These are phyloP conservation scores for Pyrus hybrid DNA, from an alignment of 331 rosid species.

Conservation along the genomic window DNA sequence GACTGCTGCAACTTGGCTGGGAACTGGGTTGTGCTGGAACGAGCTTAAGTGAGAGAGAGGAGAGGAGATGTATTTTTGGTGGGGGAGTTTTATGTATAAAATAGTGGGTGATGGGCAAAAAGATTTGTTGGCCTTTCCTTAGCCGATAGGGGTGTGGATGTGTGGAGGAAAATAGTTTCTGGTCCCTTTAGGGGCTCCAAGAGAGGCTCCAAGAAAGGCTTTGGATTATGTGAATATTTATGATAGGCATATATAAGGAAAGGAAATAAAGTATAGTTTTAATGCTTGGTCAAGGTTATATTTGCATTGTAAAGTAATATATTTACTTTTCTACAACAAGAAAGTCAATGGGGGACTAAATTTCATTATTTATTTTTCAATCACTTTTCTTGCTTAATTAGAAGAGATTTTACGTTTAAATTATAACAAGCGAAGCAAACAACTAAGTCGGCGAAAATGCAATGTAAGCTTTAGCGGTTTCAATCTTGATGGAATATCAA, in stretches of 20 bases:
- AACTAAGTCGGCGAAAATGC: fast-evolving
- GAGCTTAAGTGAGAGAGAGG: background rate
- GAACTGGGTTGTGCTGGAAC: background rate
- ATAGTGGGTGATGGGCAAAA: conserved; percentile 29
- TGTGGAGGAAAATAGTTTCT: conserved; percentile 60
- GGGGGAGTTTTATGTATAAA: conserved; percentile 16
- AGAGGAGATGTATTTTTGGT: background rate
- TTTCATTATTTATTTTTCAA: background rate
- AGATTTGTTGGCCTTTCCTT: conserved; percentile 45
- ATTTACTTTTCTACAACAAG: background rate
- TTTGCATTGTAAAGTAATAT: background rate
- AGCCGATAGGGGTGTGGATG: conserved; percentile 60
- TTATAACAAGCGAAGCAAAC: too few species aligned
- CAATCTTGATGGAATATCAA: too few species aligned
- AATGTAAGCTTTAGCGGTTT: too few species aligned
- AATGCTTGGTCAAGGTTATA: background rate
- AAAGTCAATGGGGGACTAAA: background rate
- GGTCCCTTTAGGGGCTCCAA: conserved; percentile 32
- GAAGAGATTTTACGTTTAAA: too few species aligned
- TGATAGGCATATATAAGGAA: background rate
- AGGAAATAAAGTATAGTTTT: background rate
- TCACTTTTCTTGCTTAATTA: too few species aligned
- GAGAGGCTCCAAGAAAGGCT: conserved; percentile 32
- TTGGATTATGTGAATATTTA: background rate
- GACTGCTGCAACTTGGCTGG: conserved; percentile 23